Evolutionary conservation across 2,329 filamentous ascomycete species (phyloP).

Genomic region (Colletotrichum tropicale): DNA sequence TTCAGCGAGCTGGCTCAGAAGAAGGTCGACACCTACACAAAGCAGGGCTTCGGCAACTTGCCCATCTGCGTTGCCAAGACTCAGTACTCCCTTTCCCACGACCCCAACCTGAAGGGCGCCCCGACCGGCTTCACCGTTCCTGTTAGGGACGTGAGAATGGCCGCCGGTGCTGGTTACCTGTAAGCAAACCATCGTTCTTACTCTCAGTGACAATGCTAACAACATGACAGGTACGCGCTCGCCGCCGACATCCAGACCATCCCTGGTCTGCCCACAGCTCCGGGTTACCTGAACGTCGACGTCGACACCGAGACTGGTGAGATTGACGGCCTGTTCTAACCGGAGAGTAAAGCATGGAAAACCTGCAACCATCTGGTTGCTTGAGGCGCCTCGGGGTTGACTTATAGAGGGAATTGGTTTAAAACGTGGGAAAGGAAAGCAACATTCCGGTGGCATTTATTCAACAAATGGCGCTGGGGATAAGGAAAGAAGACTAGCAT

Average conservation of each 20-base stretch:
- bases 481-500: conserved; percentile 16
- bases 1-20: conserved; percentile 94
- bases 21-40: conserved; percentile 94
- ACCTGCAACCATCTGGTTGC: background rate
- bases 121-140: conserved; percentile 94
- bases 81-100: conserved; percentile 94
- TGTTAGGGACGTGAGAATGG: conserved; percentile 91
- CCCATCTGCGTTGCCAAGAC: conserved; percentile 99
- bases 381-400: background rate
- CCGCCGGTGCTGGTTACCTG: conserved; percentile 91
- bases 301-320: conserved; percentile 82
- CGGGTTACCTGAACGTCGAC: conserved; percentile 94
- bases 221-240: conserved; percentile 73
- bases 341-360: background rate
- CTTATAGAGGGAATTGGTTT: background rate
- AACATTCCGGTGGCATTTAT: conserved; percentile 21
- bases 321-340: conserved; percentile 87
- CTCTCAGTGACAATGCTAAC: conserved; percentile 38
- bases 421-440: background rate
- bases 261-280: conserved; percentile 91
- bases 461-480: conserved; percentile 25
- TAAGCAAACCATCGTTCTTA: conserved; percentile 47
- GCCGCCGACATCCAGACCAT: conserved; percentile 99
- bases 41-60: conserved; percentile 89
- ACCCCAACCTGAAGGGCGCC: conserved; percentile 91